These are phyloP conservation scores for Colletotrichum navitas DNA, from an alignment of 2,329 filamentous ascomycete genomes.

Conservation along the genomic window DNA sequence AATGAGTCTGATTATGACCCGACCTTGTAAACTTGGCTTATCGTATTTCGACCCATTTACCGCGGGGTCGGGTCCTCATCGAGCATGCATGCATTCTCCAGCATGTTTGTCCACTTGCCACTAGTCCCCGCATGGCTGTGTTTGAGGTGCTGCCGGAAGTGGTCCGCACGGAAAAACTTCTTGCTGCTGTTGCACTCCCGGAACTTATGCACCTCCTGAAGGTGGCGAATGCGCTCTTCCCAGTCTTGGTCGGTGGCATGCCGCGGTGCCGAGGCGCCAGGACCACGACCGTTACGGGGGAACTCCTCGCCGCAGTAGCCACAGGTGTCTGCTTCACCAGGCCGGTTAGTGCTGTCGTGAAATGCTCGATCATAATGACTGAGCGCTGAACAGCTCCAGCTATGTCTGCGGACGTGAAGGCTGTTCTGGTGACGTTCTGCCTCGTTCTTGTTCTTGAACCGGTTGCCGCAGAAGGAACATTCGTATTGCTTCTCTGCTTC, in stretches of 20 bases:
- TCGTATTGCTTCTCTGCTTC: slow-evolving; percentile 97
- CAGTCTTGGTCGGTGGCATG: slow-evolving; percentile 84
- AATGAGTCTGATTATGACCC: neutral
- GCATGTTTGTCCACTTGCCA: slow-evolving; percentile 98
- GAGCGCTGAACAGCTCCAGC: slow-evolving; percentile 95
- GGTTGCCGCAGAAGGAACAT: slow-evolving; percentile 91
- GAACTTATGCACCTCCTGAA: slow-evolving; percentile 95
- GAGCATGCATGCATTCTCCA: slow-evolving; percentile 97
- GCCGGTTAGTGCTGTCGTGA: slow-evolving; percentile 79
- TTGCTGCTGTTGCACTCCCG: slow-evolving; percentile 98
- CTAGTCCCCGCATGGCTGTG: slow-evolving; percentile 96
- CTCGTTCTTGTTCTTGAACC: slow-evolving; percentile 99
- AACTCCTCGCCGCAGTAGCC: slow-evolving; percentile 98
- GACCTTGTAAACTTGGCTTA: too few species aligned
- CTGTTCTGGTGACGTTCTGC: slow-evolving; percentile 97
- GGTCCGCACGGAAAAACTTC: slow-evolving; percentile 97
- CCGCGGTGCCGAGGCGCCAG: slow-evolving; percentile 54
- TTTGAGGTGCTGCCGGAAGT: slow-evolving; percentile 98
- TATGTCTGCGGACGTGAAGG: slow-evolving; percentile 90
- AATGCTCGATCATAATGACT: slow-evolving; percentile 84
- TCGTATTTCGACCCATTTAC: slow-evolving; percentile 42
- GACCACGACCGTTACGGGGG: slow-evolving; percentile 60
- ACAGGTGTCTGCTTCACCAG: slow-evolving; percentile 81
- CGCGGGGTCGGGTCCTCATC: slow-evolving; percentile 76
- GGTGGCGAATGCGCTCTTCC: slow-evolving; percentile 86